phyloP scores from a whole-genome alignment of 2,329 filamentous ascomycete species.

The Elsinoe australis region DNA sequence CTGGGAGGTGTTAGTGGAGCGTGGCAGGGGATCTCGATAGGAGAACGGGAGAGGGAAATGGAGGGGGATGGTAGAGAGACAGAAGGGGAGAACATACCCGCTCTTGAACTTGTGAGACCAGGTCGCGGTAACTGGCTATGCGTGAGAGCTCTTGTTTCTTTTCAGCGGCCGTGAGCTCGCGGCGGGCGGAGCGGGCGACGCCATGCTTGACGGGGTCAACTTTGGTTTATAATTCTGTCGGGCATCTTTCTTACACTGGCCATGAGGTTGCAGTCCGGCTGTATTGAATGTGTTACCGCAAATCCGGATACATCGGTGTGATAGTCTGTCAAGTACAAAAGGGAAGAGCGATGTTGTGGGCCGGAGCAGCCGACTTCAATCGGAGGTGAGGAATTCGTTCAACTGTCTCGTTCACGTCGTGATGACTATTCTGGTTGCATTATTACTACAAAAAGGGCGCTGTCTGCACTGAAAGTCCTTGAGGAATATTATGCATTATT shows the following conservation, averaged over 20 bases:
- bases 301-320: background rate
- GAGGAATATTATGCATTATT: too few relatives aligned
- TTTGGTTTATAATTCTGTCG: too few relatives aligned
- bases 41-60: too few relatives aligned
- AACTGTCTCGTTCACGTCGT: too few relatives aligned
- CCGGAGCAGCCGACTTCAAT: background rate
- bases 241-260: constrained; percentile 11
- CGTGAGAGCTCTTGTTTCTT: constrained; percentile 63
- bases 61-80: constrained; percentile 57
- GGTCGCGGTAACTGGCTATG: constrained; percentile 65
- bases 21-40: too few relatives aligned
- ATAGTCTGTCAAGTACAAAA: background rate
- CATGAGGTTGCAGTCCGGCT: background rate
- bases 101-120: constrained; percentile 61
- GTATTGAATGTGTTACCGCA: background rate
- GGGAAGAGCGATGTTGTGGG: background rate
- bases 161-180: constrained; percentile 58
- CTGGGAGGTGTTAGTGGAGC: constrained; percentile 27
- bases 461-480: too few relatives aligned
- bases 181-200: constrained; percentile 58
- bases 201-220: too few relatives aligned
- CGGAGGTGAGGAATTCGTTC: background rate
- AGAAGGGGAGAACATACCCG: constrained; percentile 42
- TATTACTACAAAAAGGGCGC: too few relatives aligned
- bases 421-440: too few relatives aligned